Percentiles rank a stretch among this genome's conserved stretches.
phyloP scores from a whole-genome alignment of 192 early-diverging fungal species.

The Backusella morwellensis region DNA sequence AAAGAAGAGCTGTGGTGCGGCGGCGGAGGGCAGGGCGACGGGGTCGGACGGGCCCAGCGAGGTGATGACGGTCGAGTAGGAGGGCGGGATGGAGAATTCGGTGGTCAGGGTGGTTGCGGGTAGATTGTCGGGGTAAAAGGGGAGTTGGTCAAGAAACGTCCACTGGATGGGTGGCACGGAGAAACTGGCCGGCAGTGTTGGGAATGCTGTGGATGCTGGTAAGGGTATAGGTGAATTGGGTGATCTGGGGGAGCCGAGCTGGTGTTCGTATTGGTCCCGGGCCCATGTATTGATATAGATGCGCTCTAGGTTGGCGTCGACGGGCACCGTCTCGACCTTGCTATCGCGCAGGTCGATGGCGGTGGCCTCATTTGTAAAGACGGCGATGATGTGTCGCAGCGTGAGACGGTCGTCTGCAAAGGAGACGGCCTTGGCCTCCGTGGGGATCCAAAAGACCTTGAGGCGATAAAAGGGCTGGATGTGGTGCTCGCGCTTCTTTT shows the following conservation, averaged over 20 bases:
- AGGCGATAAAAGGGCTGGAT: conserved; percentile 12
- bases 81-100: conserved; percentile 31
- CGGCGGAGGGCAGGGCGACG: conserved; percentile 23
- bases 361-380: conserved; percentile 26
- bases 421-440: conserved; percentile 16
- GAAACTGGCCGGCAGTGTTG: conserved; percentile 16
- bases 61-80: conserved; percentile 29
- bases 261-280: conserved; percentile 12
- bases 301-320: conserved; percentile 19
- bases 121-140: conserved; percentile 31
- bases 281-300: conserved; percentile 8
- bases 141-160: conserved; percentile 31
- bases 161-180: conserved; percentile 21
- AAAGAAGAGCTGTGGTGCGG: conserved; percentile 34
- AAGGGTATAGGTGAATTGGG: conserved; percentile 7
- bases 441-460: conserved; percentile 33
- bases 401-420: conserved; percentile 34
- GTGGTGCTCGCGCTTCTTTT: conserved; percentile 10
- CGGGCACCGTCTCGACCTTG: conserved; percentile 26
- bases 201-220: background rate
- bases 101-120: conserved; percentile 25
- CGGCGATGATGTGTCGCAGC: conserved; percentile 24
- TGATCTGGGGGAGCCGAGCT: background rate
- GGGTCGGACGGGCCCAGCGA: conserved; percentile 20
- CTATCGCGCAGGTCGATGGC: conserved; percentile 26